Conservation (phyloP, 75 land plant genomes). For the Selaginella tamariscina region DNA sequence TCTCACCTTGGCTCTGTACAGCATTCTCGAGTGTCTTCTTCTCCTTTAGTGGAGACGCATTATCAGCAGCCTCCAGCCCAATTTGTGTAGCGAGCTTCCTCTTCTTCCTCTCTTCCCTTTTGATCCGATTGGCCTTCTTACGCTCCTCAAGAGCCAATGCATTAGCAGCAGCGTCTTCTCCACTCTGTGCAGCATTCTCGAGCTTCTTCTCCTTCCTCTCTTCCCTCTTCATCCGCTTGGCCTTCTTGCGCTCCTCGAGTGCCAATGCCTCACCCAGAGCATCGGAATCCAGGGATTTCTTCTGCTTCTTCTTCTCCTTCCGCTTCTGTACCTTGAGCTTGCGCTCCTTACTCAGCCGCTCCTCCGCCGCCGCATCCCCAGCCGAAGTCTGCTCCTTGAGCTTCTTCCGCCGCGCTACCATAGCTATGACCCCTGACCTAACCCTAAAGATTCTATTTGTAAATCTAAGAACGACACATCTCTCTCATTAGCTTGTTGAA, state of each 20-base stretch:
- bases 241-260: not conserved
- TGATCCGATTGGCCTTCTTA: not conserved
- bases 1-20: too few species aligned
- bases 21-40: too few species aligned
- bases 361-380: not conserved
- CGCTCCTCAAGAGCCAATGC: not conserved
- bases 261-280: slow-evolving; percentile 13
- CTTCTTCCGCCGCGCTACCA: not conserved
- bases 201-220: slow-evolving; percentile 7
- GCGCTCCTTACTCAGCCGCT: not conserved
- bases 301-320: slow-evolving; percentile 31
- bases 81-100: too few species aligned
- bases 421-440: too few species aligned
- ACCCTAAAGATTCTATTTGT: too few species aligned
- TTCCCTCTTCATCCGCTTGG: not conserved
- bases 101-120: slow-evolving; percentile 12
- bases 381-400: not conserved
- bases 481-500: too few species aligned
- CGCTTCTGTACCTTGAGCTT: slow-evolving; percentile 15
- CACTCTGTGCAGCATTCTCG: not conserved
- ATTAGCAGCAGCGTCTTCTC: not conserved
- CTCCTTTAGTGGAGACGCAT: too few species aligned
- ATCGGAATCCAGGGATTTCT: slow-evolving; percentile 18
- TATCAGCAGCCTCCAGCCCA: too few species aligned
- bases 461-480: too few species aligned